Percentiles rank a stretch among this genome's conserved stretches.
These are phyloP conservation scores for Phytopythium helicoides DNA, from an alignment of 352 stramenopile species.

Conservation along the genomic window DNA sequence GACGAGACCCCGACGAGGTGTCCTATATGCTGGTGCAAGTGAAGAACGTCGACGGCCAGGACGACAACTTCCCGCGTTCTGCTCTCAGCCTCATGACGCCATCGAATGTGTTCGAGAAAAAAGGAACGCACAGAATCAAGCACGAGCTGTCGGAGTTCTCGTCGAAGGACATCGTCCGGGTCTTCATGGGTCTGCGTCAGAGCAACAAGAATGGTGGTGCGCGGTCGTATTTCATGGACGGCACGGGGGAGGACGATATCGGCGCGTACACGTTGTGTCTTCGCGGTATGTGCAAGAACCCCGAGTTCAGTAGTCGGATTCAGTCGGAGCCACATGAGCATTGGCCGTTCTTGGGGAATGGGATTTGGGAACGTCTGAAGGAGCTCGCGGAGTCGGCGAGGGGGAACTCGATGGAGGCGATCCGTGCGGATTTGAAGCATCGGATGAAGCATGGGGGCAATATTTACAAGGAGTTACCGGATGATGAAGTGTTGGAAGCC, in stretches of 20 bases:
- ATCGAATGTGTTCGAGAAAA: background rate
- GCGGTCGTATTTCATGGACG: background rate
- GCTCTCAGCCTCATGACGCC: background rate
- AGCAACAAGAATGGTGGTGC: background rate
- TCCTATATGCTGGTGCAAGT: slow-evolving; percentile 21
- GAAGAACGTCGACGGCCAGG: background rate
- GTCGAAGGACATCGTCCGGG: background rate
- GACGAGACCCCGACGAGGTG: background rate
- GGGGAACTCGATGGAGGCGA: too few relatives aligned
- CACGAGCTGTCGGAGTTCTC: background rate
- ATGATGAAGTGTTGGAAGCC: too few relatives aligned
- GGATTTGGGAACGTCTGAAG: too few relatives aligned
- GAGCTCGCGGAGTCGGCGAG: too few relatives aligned
- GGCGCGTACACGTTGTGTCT: too few relatives aligned
- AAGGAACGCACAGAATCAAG: background rate
- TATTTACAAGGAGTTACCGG: too few relatives aligned
- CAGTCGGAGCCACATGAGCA: too few relatives aligned
- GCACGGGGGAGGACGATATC: background rate
- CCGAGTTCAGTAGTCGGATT: too few relatives aligned
- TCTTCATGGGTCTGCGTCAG: background rate
- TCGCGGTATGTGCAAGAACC: too few relatives aligned
- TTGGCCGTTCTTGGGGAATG: too few relatives aligned
- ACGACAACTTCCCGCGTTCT: background rate
- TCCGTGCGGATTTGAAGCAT: too few relatives aligned
- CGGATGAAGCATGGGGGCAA: too few relatives aligned